phyloP scores from a whole-genome alignment of 1,284 basidiomycete genomes.

The Bjerkandera adusta region DNA sequence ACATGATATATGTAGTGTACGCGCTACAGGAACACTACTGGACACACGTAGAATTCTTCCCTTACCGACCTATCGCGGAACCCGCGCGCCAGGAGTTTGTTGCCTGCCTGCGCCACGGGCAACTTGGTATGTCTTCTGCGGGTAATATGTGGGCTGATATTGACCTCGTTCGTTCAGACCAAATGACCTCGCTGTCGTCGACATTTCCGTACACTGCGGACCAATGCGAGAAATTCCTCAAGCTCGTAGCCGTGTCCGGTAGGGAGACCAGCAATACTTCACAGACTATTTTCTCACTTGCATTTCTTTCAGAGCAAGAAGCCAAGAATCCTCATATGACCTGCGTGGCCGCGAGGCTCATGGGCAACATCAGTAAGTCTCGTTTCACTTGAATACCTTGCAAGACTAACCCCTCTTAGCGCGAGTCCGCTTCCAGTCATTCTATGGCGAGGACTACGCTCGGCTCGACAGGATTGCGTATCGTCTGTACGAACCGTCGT shows the following conservation, averaged over 20 bases:
- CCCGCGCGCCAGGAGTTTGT: slow-evolving; percentile 16
- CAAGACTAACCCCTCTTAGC: slow-evolving; percentile 15
- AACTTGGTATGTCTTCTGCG: slow-evolving; percentile 19
- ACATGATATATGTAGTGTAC: background rate
- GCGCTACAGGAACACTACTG: slow-evolving; percentile 30
- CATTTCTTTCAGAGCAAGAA: slow-evolving; percentile 7
- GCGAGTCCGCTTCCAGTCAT: slow-evolving; percentile 23
- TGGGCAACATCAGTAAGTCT: background rate
- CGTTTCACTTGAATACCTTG: slow-evolving; percentile 14
- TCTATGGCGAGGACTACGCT: slow-evolving; percentile 28
- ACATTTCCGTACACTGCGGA: slow-evolving; percentile 25
- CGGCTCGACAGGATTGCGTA: slow-evolving; percentile 24
- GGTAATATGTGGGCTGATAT: background rate
- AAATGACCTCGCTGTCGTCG: slow-evolving; percentile 24
- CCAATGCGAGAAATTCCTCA: slow-evolving; percentile 24
- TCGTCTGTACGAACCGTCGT: no score
- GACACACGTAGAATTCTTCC: slow-evolving; percentile 30
- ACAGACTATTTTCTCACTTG: background rate
- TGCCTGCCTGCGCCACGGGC: slow-evolving; percentile 22
- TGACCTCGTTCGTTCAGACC: slow-evolving; percentile 17
- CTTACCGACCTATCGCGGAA: slow-evolving; percentile 19
- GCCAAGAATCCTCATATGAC: slow-evolving; percentile 17
- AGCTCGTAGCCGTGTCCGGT: slow-evolving; percentile 20
- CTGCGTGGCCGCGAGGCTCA: slow-evolving; percentile 20
- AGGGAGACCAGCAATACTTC: background rate